Conservation (phyloP, 2,329 filamentous ascomycete species). For the Neofusicoccum umdonicola region DNA sequence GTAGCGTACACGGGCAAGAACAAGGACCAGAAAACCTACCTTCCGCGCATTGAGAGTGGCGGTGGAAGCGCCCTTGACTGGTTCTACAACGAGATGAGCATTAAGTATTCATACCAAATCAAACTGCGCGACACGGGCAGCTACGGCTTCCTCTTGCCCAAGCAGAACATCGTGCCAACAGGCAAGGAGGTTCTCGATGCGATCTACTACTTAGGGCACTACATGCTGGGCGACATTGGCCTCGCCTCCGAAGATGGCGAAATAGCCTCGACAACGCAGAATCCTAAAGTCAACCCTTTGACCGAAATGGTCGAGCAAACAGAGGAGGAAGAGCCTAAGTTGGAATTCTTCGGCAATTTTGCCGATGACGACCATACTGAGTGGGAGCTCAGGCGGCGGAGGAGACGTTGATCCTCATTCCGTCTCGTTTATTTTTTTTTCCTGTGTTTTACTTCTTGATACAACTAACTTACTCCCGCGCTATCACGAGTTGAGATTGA, state of each 20-base stretch:
- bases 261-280: background rate
- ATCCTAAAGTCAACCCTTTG: background rate
- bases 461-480: background rate
- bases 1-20: conserved; percentile 43
- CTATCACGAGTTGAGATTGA: background rate
- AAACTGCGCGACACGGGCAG: conserved; percentile 91
- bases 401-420: conserved; percentile 10
- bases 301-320: background rate
- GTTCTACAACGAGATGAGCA: conserved; percentile 85
- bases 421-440: background rate
- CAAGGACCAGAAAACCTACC: conserved; percentile 34
- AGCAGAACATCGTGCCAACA: conserved; percentile 81
- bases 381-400: conserved; percentile 20
- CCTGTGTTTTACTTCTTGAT: background rate
- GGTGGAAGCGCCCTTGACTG: conserved; percentile 90
- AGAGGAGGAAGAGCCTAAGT: conserved; percentile 7
- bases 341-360: conserved; percentile 14
- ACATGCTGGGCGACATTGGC: conserved; percentile 56
- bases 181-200: conserved; percentile 85
- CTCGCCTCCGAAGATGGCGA: conserved; percentile 18
- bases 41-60: conserved; percentile 65
- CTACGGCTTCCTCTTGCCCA: conserved; percentile 89
- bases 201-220: conserved; percentile 79
- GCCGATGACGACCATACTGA: background rate
- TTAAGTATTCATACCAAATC: conserved; percentile 86